Evolutionary conservation across 495 filamentous ascomycete species (phyloP).

Genomic region (Bacidia gigantensis): DNA sequence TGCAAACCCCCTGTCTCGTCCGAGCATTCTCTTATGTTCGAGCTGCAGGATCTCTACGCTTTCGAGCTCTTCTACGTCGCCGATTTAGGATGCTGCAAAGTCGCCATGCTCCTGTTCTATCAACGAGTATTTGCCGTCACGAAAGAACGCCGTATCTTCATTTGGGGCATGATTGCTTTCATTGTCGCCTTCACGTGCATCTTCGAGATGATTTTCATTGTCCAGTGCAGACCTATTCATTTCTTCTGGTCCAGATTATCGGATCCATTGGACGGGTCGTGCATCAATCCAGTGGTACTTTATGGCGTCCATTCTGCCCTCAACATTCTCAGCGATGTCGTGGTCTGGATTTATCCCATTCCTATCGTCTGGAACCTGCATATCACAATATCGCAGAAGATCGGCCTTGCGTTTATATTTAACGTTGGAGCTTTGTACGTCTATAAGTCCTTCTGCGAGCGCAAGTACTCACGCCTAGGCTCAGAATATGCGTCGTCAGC

Average conservation of each 20-base stretch:
- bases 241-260: constrained; percentile 6
- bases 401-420: no score
- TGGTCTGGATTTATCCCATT: no score
- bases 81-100: not conserved
- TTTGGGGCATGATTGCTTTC: not conserved
- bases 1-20: not conserved
- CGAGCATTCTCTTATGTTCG: not conserved
- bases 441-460: no score
- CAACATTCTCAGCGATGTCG: no score
- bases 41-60: constrained; percentile 1
- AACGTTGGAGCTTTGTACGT: no score
- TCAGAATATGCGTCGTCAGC: no score
- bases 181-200: not conserved
- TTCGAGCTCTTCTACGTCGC: constrained; percentile 2
- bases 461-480: no score
- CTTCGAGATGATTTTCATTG: not conserved
- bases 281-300: not conserved
- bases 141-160: not conserved
- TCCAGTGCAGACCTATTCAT: not conserved
- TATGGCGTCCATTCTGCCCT: not conserved
- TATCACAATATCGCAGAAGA: no score
- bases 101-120: constrained; percentile 4
- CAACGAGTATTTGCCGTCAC: not conserved
- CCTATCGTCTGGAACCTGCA: no score
- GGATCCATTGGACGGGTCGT: not conserved